Conservation (phyloP, 352 stramenopile genomes). For the Pythium aquatile region DNA sequence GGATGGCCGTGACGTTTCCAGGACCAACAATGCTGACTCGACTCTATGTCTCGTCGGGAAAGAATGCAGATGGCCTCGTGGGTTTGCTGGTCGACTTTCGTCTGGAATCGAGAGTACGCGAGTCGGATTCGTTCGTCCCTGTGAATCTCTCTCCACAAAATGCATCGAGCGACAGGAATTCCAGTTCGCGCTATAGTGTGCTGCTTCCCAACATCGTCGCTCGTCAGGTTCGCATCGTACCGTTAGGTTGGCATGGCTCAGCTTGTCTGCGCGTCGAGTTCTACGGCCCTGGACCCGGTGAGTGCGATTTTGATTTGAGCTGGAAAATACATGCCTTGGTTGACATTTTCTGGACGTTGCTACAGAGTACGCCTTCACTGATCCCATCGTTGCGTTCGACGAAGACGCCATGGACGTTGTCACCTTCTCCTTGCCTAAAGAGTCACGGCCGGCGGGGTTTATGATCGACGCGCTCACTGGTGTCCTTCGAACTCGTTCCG, state of each 20-base stretch:
- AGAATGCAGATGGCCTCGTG: conserved; percentile 15
- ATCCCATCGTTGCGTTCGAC: conserved; percentile 16
- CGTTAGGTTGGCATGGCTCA: conserved; percentile 32
- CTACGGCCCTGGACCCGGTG: conserved; percentile 44
- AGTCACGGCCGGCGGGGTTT: conserved; percentile 20
- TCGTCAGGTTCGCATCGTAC: conserved; percentile 42
- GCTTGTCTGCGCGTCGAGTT: conserved; percentile 48
- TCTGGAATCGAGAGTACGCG: conserved; percentile 10
- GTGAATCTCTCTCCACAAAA: conserved; percentile 6
- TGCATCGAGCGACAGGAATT: background rate
- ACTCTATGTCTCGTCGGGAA: conserved; percentile 28
- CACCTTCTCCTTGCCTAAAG: conserved; percentile 2
- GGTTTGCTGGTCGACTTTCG: conserved; percentile 19
- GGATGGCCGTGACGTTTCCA: conserved; percentile 46
- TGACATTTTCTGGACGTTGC: background rate
- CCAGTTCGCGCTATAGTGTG: conserved; percentile 15
- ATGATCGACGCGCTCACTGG: conserved; percentile 17
- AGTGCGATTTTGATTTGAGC: background rate
- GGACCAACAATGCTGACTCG: conserved; percentile 39
- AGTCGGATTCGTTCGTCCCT: conserved; percentile 5
- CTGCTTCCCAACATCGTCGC: conserved; percentile 34
- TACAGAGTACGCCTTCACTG: conserved; percentile 13
- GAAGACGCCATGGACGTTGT: conserved; percentile 19
- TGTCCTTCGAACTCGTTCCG: conserved; percentile 9
- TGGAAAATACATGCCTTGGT: no score